phyloP scores from a whole-genome alignment of 768 basidiomycete genomes.

The Tulasnella sp. region DNA sequence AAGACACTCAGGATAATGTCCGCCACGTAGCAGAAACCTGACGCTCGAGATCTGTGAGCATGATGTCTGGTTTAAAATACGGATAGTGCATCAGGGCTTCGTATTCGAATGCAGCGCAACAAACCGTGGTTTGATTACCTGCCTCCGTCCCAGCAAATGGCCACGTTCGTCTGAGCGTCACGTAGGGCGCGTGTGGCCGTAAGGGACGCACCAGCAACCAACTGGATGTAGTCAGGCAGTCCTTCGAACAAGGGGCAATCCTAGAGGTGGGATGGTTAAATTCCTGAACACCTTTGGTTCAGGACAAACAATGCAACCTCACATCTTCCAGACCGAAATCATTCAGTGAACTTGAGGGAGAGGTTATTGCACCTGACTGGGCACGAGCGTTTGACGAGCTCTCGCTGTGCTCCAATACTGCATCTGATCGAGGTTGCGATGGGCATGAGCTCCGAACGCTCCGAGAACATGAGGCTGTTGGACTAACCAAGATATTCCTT shows the following conservation, averaged over 20 bases:
- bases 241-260: constrained; percentile 73
- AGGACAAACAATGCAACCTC: constrained; percentile 22
- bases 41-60: constrained; percentile 61
- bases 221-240: constrained; percentile 54
- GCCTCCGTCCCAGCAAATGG: constrained; percentile 89
- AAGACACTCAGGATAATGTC: constrained; percentile 79
- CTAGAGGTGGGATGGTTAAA: constrained; percentile 34
- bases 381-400: no score
- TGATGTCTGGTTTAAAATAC: constrained; percentile 51
- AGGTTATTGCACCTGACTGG: no score
- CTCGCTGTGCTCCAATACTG: no score
- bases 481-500: constrained; percentile 25
- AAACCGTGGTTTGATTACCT: constrained; percentile 31
- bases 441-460: no score
- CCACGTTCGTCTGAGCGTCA: constrained; percentile 41
- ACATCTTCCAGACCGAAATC: constrained; percentile 56
- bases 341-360: background rate
- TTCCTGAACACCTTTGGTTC: constrained; percentile 38
- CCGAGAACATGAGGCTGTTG: background rate
- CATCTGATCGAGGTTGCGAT: no score
- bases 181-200: constrained; percentile 56
- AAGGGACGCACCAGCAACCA: constrained; percentile 67
- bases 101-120: constrained; percentile 11
- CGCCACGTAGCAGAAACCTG: constrained; percentile 91
- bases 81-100: background rate